Percentiles rank a stretch among this genome's conserved stretches.
These are phyloP conservation scores for Kwoniella sp. DNA, from an alignment of 768 basidiomycete species.

Conservation along the genomic window DNA sequence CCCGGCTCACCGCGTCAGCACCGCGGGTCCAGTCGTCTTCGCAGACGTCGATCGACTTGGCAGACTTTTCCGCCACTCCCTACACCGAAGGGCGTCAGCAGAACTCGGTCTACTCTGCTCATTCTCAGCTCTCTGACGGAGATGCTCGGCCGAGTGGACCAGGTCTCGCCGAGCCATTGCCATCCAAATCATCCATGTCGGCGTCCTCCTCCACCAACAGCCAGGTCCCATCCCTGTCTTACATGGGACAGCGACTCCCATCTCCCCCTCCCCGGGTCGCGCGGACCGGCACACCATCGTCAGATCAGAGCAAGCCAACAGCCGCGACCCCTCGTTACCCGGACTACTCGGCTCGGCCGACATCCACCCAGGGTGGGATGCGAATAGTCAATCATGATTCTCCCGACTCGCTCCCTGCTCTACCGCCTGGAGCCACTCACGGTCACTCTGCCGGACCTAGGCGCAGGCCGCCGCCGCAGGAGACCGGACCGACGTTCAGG, in stretches of 20 bases:
- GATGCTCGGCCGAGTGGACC: conserved; percentile 2
- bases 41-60: too few relatives aligned
- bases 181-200: conserved; percentile 12
- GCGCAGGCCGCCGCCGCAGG: neutral
- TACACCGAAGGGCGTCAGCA: too few relatives aligned
- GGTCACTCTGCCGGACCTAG: conserved; percentile 1
- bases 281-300: neutral
- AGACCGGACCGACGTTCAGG: conserved; percentile 22
- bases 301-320: neutral
- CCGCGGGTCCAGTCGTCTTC: too few relatives aligned
- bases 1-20: too few relatives aligned
- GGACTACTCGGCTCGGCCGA: neutral
- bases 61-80: too few relatives aligned
- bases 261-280: neutral
- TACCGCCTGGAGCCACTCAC: conserved; percentile 13
- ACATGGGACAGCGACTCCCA: neutral
- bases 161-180: conserved; percentile 25
- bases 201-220: neutral
- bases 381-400: conserved; percentile 25
- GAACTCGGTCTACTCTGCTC: too few relatives aligned
- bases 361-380: conserved; percentile 10
- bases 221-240: neutral
- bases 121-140: too few relatives aligned
- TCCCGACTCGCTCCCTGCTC: conserved; percentile 18
- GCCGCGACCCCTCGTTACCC: neutral